Base-by-base conservation (phyloP, 306 rosid genomes). In the Lathyrus oleraceus region DNA sequence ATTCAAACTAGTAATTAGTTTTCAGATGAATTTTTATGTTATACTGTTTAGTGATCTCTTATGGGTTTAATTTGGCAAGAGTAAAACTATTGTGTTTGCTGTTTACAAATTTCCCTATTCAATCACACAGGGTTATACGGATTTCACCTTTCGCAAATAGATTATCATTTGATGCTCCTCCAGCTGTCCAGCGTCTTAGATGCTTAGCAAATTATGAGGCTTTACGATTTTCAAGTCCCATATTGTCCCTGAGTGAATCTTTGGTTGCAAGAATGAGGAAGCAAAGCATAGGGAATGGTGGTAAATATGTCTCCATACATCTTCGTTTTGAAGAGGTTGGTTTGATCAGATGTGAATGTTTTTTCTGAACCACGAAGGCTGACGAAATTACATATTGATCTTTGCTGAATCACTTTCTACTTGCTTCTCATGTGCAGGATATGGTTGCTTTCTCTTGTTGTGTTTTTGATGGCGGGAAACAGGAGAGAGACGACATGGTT, bases 381-480 rank as follows among this genome's bases (percentile, higher is more conserved):
- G 63, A 76, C 51, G 63, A 74, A 52, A 64, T 60, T 47, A 52
- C 25, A 20, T 64, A 16, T 58, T 71, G 32, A 49, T 66, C 75
- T 43, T 59, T 72, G 69, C 51, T 79, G 32, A 70, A 67, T 71
- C 59, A 20, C 44, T 61, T 69, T 63, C 61, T 21, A 16, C 71
- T 48, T 56, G 39, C 56, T 60, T 48, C 76, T 54, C 63, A 43
- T 79, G 21, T 60, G 67, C 90, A 94, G 99, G 99, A 94, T 78
- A 94, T 94, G 99, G 99, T 94, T 70, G 99, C 99, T 19, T 94
- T 94, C 84, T 91, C 99, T 73, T 94, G 97, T 78, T 94, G 99
- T 77, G 86, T 88, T 69, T 94, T 91, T 39, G 95, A 94, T 51
- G 99, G 96, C 39, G 97, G 99, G 48, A 76, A 76, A 53, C 87